Percentiles rank a stretch among this genome's conserved stretches.
Evolutionary conservation across 163 green algal genomes (phyloP).

Genomic region (Scenedesmus sp.): DNA sequence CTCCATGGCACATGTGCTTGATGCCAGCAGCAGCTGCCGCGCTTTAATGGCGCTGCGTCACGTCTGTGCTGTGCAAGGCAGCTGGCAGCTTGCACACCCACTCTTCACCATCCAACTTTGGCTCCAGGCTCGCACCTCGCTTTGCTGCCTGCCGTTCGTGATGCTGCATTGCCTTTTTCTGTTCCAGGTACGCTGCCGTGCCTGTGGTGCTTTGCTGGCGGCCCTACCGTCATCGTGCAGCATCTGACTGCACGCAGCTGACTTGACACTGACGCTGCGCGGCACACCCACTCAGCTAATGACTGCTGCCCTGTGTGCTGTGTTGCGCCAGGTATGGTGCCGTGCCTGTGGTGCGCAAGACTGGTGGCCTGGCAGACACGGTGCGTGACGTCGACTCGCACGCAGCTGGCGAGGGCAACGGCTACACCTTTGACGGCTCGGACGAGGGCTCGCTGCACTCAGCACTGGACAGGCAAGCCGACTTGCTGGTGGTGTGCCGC

Average conservation of each 20-base stretch:
- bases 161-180: too few relatives aligned
- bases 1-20: too few relatives aligned
- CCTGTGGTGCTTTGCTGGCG: conserved; percentile 92
- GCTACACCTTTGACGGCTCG: conserved; percentile 92
- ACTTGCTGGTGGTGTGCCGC: background rate
- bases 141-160: background rate
- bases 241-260: too few relatives aligned
- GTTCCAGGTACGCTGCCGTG: background rate
- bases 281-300: too few relatives aligned
- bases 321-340: conserved; percentile 85
- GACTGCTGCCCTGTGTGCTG: background rate
- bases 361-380: conserved; percentile 95
- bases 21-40: too few relatives aligned
- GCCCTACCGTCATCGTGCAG: conserved; percentile 95
- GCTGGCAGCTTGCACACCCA: too few relatives aligned
- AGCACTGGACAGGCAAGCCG: background rate
- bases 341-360: conserved; percentile 93
- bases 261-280: too few relatives aligned
- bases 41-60: too few relatives aligned
- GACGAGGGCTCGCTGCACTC: conserved; percentile 72
- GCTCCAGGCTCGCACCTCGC: too few relatives aligned
- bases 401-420: conserved; percentile 74
- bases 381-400: conserved; percentile 92
- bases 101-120: too few relatives aligned
- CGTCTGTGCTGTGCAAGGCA: too few relatives aligned